phyloP scores from a whole-genome alignment of 495 filamentous ascomycete species.

The Hypomontagnella monticulosa region DNA sequence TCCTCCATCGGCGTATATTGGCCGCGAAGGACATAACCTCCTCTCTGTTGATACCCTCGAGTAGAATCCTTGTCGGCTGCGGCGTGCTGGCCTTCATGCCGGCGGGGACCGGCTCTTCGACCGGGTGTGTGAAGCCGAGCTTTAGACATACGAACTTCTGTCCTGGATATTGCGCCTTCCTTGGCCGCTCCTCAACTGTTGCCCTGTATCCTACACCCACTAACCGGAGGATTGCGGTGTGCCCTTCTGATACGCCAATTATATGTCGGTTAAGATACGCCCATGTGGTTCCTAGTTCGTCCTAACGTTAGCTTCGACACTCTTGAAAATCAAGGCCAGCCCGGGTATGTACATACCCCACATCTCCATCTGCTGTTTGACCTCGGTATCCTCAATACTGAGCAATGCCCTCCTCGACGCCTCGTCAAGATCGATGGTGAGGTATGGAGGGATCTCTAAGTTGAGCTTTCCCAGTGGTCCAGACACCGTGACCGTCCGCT shows the following conservation, averaged over 20 bases:
- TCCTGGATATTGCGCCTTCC: constrained; percentile 73
- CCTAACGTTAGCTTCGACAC: constrained; percentile 29
- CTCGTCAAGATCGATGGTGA: constrained; percentile 73
- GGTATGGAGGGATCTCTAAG: constrained; percentile 73
- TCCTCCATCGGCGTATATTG: constrained; percentile 84
- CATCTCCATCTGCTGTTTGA: constrained; percentile 89
- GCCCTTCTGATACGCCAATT: constrained; percentile 93
- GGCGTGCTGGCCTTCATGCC: constrained; percentile 90
- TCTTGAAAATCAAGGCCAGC: not conserved
- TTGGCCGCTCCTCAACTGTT: constrained; percentile 82
- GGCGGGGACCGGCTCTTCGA: constrained; percentile 83
- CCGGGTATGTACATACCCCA: constrained; percentile 75
- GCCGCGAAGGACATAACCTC: constrained; percentile 91
- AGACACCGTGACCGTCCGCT: constrained; percentile 71
- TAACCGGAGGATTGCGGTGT: constrained; percentile 88
- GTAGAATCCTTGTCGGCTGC: constrained; percentile 89
- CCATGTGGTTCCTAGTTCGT: constrained; percentile 77
- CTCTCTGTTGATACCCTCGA: constrained; percentile 88
- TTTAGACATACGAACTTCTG: constrained; percentile 91
- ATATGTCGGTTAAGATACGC: constrained; percentile 90
- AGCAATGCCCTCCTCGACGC: constrained; percentile 68
- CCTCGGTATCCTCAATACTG: constrained; percentile 67
- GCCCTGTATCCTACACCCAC: constrained; percentile 98
- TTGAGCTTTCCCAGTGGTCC: constrained; percentile 82
- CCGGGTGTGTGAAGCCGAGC: constrained; percentile 94